A percentile compares a stretch with the other conserved stretches of the same genome.
phyloP scores from a whole-genome alignment of 2,329 filamentous ascomycete genomes.

The Blastomyces gilchristii region DNA sequence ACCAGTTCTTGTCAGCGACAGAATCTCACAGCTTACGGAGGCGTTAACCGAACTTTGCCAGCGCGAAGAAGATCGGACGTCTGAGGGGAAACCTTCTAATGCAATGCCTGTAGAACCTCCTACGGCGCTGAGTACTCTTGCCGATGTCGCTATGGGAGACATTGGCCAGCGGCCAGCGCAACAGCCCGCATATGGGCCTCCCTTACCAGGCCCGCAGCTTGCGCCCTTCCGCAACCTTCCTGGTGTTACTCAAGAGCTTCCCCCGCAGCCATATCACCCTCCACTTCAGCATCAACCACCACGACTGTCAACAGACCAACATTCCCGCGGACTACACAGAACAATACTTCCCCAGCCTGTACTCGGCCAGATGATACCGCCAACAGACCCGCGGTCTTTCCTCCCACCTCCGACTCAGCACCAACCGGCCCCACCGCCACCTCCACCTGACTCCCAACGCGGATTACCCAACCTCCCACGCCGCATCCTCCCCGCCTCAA shows the following conservation, averaged over 20 bases:
- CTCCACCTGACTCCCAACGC: neutral
- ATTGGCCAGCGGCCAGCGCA: conserved; percentile 3
- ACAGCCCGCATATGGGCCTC: conserved; percentile 3
- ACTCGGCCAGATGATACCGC: conserved; percentile 11
- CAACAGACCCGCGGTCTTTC: conserved; percentile 27
- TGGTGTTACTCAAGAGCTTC: neutral
- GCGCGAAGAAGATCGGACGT: conserved; percentile 19
- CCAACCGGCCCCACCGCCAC: conserved; percentile 8
- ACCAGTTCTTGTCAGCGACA: conserved; percentile 5
- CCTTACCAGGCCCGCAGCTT: conserved; percentile 4
- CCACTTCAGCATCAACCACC: conserved; percentile 43
- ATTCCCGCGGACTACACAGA: conserved; percentile 17
- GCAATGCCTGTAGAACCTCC: conserved; percentile 10
- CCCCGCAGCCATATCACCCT: conserved; percentile 10
- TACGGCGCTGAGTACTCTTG: conserved; percentile 27
- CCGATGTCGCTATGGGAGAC: conserved; percentile 20
- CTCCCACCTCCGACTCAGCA: conserved; percentile 24
- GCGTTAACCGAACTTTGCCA: conserved; percentile 20
- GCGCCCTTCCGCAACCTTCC: conserved; percentile 6
- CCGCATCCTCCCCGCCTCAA: conserved; percentile 27
- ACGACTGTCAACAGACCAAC: conserved; percentile 33
- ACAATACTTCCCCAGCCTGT: conserved; percentile 25
- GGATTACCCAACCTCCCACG: conserved; percentile 16
- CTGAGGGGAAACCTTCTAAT: conserved; percentile 20
- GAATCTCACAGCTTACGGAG: conserved; percentile 14